Conservation (phyloP, 371 early-diverging fungal genomes). For the Mortierella sp. region DNA sequence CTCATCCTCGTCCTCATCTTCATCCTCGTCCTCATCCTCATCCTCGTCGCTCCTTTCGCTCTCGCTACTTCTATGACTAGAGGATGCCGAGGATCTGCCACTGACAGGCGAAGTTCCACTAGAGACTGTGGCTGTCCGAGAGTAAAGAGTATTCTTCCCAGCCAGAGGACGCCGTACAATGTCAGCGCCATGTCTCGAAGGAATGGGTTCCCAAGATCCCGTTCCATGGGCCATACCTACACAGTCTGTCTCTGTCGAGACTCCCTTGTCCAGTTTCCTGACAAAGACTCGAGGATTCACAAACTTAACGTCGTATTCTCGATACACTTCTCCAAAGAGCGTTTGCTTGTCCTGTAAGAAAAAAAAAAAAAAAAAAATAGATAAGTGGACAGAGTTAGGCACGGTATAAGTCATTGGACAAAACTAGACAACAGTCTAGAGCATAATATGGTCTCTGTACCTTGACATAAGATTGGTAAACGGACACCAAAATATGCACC, state of each 20-base stretch:
- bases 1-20: conserved; percentile 17
- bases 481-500: conserved; percentile 32
- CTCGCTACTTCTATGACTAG: too few species aligned
- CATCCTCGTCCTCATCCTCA: conserved; percentile 9
- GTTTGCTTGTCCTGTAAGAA: conserved; percentile 53
- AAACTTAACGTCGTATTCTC: conserved; percentile 47
- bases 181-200: too few species aligned
- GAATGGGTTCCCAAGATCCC: too few species aligned
- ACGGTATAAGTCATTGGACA: neutral
- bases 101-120: too few species aligned
- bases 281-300: conserved; percentile 50
- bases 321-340: conserved; percentile 29
- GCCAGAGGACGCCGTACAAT: too few species aligned
- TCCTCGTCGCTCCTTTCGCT: too few species aligned
- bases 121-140: too few species aligned
- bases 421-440: neutral
- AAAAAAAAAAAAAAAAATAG: too few species aligned
- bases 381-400: neutral
- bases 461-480: conserved; percentile 45
- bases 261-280: conserved; percentile 42
- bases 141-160: too few species aligned
- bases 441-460: neutral
- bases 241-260: conserved; percentile 32
- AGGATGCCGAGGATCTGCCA: too few species aligned
- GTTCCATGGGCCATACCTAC: neutral